Conservation (phyloP, 768 basidiomycete species). For the Suillus subalutaceus region DNA sequence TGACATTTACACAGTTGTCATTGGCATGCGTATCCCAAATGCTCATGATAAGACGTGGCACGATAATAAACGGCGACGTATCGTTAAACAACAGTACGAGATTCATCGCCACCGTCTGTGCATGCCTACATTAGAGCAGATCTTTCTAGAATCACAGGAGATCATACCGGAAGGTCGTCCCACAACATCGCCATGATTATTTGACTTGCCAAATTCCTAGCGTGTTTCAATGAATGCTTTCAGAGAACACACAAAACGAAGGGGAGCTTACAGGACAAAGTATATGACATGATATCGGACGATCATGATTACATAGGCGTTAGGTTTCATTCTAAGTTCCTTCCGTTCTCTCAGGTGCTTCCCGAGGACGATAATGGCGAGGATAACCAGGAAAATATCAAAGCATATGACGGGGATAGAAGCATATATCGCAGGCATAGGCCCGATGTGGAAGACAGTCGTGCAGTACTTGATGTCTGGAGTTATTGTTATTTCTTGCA, state of each 20-base stretch:
- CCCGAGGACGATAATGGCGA: background rate
- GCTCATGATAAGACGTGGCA: background rate
- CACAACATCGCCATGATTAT: background rate
- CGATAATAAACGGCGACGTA: background rate
- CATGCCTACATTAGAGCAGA: background rate
- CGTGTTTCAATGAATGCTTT: background rate
- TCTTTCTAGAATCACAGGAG: background rate
- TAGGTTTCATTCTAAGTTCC: background rate
- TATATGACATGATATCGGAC: conserved; percentile 1
- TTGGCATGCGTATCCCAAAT: conserved; percentile 1
- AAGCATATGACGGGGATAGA: background rate
- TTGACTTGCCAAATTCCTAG: background rate
- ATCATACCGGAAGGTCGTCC: conserved; percentile 1
- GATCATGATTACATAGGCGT: background rate
- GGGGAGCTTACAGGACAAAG: background rate
- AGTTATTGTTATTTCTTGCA: background rate
- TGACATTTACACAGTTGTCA: background rate
- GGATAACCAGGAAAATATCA: background rate
- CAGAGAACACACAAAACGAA: background rate
- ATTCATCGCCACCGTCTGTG: background rate
- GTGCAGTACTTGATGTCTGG: background rate
- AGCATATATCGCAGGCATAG: background rate
- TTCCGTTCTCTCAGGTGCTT: background rate
- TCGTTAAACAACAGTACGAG: background rate
- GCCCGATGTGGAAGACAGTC: background rate